Base-by-base conservation (phyloP, 1,284 basidiomycete genomes). In the Melampsora americana region DNA sequence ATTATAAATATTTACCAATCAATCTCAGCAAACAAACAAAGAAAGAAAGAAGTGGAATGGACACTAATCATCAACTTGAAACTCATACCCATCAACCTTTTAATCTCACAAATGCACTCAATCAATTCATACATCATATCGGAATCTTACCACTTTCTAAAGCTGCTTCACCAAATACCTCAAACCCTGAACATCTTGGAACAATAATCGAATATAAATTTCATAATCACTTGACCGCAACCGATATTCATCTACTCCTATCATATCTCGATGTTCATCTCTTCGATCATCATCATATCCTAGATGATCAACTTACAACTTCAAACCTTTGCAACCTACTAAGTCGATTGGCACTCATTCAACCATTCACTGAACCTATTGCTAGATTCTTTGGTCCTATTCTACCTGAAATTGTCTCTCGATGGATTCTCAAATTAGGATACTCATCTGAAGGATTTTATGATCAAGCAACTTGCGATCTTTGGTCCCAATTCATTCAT, bases 61-160 rank as follows among this genome's bases (percentile, higher is more conserved):
- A 44, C 42, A 44, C 42, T 44, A 44, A 1, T 28, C 53, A 59
- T 59, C 53, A 23, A 59, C 18, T 6, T 23, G 20, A 12, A 59
- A 14, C 53, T 5, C 2, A 59, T 12, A 23, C 53, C n/a, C 16
- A 23, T 59, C 53, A 59, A 14, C 53, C 53, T 48, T 46, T 75
- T 46, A 56, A 75, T 62, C 60, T 75, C 53, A 39, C 44, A 9
- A 32, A 44, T 5, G 16, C 65, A n/a, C 66, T 75, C 42, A 30
- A 75, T 65, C 18, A 42, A 23, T 75, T 67, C 30, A 50, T 75
- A 20, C 73, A 75, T 30, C 23, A 67, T 16, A 67, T 75, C 20
- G 73, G 73, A 30, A 65, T 75, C 61, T 65, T 68, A 26, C 73
- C 73, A 61, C 66, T 68, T 50, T 44, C 53, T n/a, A n/a, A 46